Conservation (phyloP, 164 flowering plant species). For the Piper longum region DNA sequence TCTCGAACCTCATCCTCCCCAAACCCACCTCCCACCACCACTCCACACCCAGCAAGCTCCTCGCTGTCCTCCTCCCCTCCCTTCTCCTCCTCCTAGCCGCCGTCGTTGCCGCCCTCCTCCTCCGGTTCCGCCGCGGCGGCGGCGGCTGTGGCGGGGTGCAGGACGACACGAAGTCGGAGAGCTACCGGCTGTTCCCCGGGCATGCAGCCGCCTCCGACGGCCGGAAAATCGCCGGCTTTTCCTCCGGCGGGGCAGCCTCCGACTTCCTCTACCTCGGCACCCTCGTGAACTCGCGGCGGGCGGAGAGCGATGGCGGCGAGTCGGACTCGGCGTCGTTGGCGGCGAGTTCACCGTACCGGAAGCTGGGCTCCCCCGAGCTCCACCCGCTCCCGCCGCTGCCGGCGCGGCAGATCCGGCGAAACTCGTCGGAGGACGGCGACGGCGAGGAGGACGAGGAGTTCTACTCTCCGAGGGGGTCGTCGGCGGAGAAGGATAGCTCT, state of each 20-base stretch:
- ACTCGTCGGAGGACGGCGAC: slow-evolving; percentile 8
- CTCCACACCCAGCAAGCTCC: slow-evolving; percentile 18
- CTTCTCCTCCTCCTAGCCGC: slow-evolving; percentile 15
- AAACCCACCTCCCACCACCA: slow-evolving; percentile 12
- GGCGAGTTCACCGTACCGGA: slow-evolving; percentile 15
- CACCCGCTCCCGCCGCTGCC: slow-evolving; percentile 47
- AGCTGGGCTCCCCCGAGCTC: slow-evolving; percentile 57
- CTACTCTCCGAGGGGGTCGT: slow-evolving; percentile 50
- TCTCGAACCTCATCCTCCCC: slow-evolving; percentile 39
- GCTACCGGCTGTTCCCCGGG: slow-evolving; percentile 17
- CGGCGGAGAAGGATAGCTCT: slow-evolving; percentile 19
- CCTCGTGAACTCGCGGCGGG: slow-evolving; percentile 26
- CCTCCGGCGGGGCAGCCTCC: slow-evolving; percentile 23
- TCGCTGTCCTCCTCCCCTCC: slow-evolving; percentile 17
- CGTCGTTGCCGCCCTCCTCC: slow-evolving; percentile 12
- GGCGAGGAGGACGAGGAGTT: slow-evolving; percentile 41
- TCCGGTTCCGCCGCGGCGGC: background rate
- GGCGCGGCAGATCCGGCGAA: slow-evolving; percentile 13
- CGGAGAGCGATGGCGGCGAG: slow-evolving; percentile 10
- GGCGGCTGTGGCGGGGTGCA: background rate
- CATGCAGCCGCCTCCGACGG: slow-evolving; percentile 7
- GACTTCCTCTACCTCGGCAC: slow-evolving; percentile 74
- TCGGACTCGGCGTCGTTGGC: slow-evolving; percentile 3
- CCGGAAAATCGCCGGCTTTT: slow-evolving; percentile 19
- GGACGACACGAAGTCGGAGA: slow-evolving; percentile 28